These are phyloP conservation scores for Exophiala calicioides DNA, from an alignment of 2,329 filamentous ascomycete genomes.

Conservation along the genomic window DNA sequence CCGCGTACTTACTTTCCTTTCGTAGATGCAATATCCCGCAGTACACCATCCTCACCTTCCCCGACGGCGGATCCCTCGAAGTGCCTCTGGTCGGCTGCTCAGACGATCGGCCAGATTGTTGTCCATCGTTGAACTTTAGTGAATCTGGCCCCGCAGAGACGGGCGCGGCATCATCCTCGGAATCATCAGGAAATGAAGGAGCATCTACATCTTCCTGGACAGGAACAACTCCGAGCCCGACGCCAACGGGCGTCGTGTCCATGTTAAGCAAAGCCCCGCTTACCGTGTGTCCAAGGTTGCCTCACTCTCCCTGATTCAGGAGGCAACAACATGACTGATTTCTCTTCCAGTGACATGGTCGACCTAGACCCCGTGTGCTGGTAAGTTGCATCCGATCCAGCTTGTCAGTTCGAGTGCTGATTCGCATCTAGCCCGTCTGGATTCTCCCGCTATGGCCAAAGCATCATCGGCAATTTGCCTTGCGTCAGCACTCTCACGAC, in stretches of 20 bases:
- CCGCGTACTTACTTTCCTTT: too few species aligned
- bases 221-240: conserved; percentile 18
- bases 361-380: conserved; percentile 25
- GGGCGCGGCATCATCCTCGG: conserved; percentile 3
- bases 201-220: conserved; percentile 10
- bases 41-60: conserved; percentile 21
- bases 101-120: conserved; percentile 25
- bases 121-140: conserved; percentile 20
- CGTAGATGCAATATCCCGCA: conserved; percentile 19
- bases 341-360: conserved; percentile 20
- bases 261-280: conserved; percentile 22
- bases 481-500: conserved; percentile 21
- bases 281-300: conserved; percentile 23
- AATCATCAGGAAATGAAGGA: conserved; percentile 4
- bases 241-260: conserved; percentile 21
- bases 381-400: too few species aligned
- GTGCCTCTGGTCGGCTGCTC: conserved; percentile 24
- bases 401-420: too few species aligned
- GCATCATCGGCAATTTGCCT: conserved; percentile 22
- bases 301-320: background rate
- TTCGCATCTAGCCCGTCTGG: conserved; percentile 19
- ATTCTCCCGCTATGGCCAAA: conserved; percentile 18
- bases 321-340: background rate
- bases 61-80: conserved; percentile 19
- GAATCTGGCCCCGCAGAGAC: conserved; percentile 8